Evolutionary conservation across 2,329 filamentous ascomycete species (phyloP).

Genomic region (Thielaviopsis populi): DNA sequence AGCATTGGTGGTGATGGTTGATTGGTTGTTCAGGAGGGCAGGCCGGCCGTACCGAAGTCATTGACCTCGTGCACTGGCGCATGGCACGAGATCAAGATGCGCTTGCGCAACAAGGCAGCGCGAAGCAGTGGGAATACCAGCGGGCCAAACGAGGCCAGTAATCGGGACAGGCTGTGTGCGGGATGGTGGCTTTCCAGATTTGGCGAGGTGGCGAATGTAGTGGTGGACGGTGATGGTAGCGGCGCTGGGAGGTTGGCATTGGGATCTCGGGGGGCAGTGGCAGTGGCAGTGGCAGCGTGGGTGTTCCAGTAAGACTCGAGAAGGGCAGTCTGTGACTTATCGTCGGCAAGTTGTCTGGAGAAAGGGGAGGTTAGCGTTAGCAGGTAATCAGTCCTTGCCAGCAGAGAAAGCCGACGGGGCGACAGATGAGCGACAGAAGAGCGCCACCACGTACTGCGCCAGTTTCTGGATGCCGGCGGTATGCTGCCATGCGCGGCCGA

Average conservation of each 20-base stretch:
- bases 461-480: constrained; percentile 60
- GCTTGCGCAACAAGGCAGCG: constrained; percentile 69
- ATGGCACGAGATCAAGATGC: constrained; percentile 74
- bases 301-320: constrained; percentile 71
- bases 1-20: not conserved
- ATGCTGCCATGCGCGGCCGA: constrained; percentile 83
- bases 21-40: not conserved
- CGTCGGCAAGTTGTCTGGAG: constrained; percentile 43
- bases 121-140: constrained; percentile 84
- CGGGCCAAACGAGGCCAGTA: constrained; percentile 75
- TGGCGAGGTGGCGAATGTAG: not conserved
- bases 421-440: not conserved
- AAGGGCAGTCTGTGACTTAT: constrained; percentile 45
- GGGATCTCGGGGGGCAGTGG: constrained; percentile 31
- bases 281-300: constrained; percentile 22
- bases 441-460: constrained; percentile 41
- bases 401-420: constrained; percentile 18
- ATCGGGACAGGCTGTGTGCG: constrained; percentile 61
- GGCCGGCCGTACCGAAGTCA: constrained; percentile 57
- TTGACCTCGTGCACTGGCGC: constrained; percentile 74
- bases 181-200: constrained; percentile 48
- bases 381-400: not conserved
- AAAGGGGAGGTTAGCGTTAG: not conserved
- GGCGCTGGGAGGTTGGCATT: constrained; percentile 23
- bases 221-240: not conserved